Conservation (phyloP, 768 basidiomycete genomes). For the Auriscalpium orientale region DNA sequence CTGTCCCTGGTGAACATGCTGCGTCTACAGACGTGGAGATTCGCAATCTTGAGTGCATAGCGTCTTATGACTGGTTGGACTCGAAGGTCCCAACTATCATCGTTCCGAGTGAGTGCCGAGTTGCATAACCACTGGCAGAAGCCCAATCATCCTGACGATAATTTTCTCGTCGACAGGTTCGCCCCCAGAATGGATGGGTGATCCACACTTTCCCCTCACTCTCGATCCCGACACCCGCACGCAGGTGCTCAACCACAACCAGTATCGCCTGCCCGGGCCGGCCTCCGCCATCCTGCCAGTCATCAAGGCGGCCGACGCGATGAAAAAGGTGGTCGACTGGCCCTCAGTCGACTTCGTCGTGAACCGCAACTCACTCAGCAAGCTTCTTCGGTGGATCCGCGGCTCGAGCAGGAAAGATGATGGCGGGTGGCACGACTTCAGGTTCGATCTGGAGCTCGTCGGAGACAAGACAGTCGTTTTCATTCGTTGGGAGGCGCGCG, state of each 20-base stretch:
- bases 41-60: constrained; percentile 15
- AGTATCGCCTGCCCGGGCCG: constrained; percentile 40
- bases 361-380: constrained; percentile 59
- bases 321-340: constrained; percentile 24
- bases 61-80: constrained; percentile 22
- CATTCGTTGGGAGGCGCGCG: constrained; percentile 47
- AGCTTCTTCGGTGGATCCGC: constrained; percentile 50
- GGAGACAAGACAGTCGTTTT: constrained; percentile 52
- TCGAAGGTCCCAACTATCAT: constrained; percentile 17
- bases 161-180: constrained; percentile 32
- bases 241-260: constrained; percentile 22
- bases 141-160: too few species aligned
- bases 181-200: constrained; percentile 47
- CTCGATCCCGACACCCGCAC: constrained; percentile 31
- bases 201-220: constrained; percentile 40
- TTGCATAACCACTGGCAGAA: too few species aligned
- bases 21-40: background rate
- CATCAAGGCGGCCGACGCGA: constrained; percentile 46
- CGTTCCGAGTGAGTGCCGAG: constrained; percentile 18
- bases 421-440: constrained; percentile 37
- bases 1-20: too few species aligned
- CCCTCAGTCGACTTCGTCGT: constrained; percentile 38
- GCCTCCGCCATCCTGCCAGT: constrained; percentile 40
- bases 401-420: constrained; percentile 5
- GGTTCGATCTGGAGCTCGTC: constrained; percentile 62